Base-by-base conservation (phyloP, 1,284 basidiomycete genomes). In the Gymnopus androsaceus region DNA sequence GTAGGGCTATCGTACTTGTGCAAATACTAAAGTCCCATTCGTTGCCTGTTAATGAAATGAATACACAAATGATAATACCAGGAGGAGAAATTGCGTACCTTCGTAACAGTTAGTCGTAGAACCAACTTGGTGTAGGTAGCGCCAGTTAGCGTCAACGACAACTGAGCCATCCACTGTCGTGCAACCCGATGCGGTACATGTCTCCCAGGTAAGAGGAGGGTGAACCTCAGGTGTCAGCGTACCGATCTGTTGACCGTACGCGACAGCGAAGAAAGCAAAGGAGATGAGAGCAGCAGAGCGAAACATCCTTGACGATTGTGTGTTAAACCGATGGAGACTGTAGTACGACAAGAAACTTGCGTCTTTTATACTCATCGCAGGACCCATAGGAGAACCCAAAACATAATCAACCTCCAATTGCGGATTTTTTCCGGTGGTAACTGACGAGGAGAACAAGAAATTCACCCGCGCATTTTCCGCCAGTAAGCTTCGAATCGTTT, bases 91-190 rank as follows among this genome's bases (percentile, higher is more conserved):
- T 74, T n/a, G n/a, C n/a, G n/a, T n/a, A n/a, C n/a, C n/a, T n/a
- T n/a, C n/a, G n/a, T n/a, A n/a, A n/a, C n/a, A 75, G 67, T 76
- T 75, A 51, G 71, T 71, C 61, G 62, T 66, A 42, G 71, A 71
- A 36, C 58, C 61, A 54, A 69, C 73, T 56, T 63, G 65, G 68
- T 79, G 77, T n/a, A 74, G 57, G 77, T 79, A 81, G 56, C 76
- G 78, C 76, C 77, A 79, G 69, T 78, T 78, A 54, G 76, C 62
- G 62, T 79, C 77, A 59, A 79, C 69, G n/a, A 72, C 72, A 56
- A 78, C 63, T 42, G 62, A 60, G n/a, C 68, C 67, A 38, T 58
- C 38, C 38, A 59, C 40, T 40, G 58, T 65, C n/a, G 67, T 67
- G 67, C 76, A 78, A 47, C 77, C 76, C 25, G n/a, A n/a, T n/a